These are phyloP conservation scores for Fagopyrum homotropicum DNA, from an alignment of 148 eudicot species.

Conservation along the genomic window DNA sequence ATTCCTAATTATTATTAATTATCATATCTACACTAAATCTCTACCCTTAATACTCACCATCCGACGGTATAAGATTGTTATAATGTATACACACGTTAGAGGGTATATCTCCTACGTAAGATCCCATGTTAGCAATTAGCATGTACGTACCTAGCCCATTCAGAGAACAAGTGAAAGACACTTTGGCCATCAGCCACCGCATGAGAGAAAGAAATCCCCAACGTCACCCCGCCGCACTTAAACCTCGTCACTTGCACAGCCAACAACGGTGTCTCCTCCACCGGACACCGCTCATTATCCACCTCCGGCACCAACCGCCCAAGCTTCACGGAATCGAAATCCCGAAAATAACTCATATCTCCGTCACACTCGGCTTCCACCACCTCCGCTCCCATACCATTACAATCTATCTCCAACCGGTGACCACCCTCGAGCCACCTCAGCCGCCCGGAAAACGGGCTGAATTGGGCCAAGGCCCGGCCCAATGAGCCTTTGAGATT, in stretches of 20 bases:
- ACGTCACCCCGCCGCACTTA: constrained; percentile 37
- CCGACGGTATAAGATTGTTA: no score
- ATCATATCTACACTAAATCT: no score
- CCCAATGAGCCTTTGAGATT: no score
- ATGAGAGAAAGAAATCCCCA: constrained; percentile 27
- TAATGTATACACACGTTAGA: no score
- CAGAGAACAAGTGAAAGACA: constrained; percentile 22
- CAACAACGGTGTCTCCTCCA: constrained; percentile 27
- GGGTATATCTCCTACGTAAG: no score
- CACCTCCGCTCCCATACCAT: constrained; percentile 34
- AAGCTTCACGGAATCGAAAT: constrained; percentile 18
- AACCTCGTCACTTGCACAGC: constrained; percentile 43
- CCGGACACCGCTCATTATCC: constrained; percentile 14
- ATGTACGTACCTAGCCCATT: constrained; percentile 29
- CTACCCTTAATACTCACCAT: no score
- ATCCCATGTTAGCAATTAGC: no score
- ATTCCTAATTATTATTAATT: no score
- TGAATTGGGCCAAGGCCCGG: no score
- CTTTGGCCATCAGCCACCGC: constrained; percentile 33
- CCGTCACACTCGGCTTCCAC: constrained; percentile 32
- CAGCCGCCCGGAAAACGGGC: background rate
- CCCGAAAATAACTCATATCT: constrained; percentile 22
- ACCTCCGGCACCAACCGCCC: constrained; percentile 16
- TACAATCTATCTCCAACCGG: constrained; percentile 42
- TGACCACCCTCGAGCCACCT: background rate